Evolutionary conservation across 1,139 yeast species (phyloP).

Genomic region (Hyphopichia buzzinii): DNA sequence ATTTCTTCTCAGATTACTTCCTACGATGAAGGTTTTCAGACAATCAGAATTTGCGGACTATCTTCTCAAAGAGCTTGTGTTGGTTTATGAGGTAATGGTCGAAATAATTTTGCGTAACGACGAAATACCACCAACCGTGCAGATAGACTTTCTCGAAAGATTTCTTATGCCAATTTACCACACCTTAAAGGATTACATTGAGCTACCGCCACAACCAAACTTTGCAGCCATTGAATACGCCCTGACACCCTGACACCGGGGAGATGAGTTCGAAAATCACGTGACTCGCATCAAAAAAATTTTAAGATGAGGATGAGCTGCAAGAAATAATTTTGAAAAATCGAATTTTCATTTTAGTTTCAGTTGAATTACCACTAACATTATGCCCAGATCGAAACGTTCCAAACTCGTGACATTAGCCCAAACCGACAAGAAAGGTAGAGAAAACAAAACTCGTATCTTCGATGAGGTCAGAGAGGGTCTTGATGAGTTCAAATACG

Average conservation of each 20-base stretch:
- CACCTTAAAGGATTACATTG: background rate
- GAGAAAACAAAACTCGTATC: constrained; percentile 85
- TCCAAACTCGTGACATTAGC: constrained; percentile 92
- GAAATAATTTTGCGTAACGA: constrained; percentile 8
- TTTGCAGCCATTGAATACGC: constrained; percentile 1
- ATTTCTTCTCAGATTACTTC: background rate
- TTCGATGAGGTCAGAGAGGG: constrained; percentile 86
- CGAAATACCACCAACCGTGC: constrained; percentile 9
- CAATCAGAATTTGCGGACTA: constrained; percentile 1
- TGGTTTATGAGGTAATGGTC: constrained; percentile 10
- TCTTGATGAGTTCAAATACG: constrained; percentile 72
- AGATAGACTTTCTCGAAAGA: constrained; percentile 6
- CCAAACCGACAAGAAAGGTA: constrained; percentile 93
- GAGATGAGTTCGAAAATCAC: constrained; percentile 1
- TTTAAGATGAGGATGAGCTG: constrained; percentile 10
- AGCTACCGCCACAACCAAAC: background rate
- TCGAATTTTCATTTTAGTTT: constrained; percentile 4
- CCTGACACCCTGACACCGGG: no score
- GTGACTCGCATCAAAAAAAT: constrained; percentile 1
- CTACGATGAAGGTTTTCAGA: background rate
- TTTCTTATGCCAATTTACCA: background rate
- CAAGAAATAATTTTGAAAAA: constrained; percentile 4
- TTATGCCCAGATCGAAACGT: constrained; percentile 95
- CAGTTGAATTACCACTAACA: constrained; percentile 8
- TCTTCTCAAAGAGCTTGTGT: constrained; percentile 10